phyloP scores from a whole-genome alignment of 371 early-diverging fungal genomes.

The Mucor mucedo region DNA sequence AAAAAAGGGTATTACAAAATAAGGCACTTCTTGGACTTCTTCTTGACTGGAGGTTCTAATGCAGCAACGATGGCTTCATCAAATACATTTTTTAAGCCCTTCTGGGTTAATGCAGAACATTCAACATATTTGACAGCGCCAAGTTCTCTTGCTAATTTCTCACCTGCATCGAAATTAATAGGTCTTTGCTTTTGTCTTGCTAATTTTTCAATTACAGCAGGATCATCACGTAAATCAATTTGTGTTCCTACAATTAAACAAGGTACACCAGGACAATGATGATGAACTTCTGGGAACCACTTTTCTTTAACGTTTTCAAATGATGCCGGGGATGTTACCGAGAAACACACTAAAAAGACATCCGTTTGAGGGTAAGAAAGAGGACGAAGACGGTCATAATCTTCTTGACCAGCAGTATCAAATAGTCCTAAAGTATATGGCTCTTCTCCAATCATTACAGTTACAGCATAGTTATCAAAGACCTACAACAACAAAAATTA shows the following conservation, averaged over 20 bases:
- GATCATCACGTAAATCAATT: constrained; percentile 93
- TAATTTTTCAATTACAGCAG: constrained; percentile 79
- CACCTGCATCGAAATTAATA: constrained; percentile 82
- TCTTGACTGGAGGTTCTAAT: constrained; percentile 87
- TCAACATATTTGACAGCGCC: constrained; percentile 97
- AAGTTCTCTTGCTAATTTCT: constrained; percentile 85
- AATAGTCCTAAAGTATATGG: constrained; percentile 92
- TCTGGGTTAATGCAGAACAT: constrained; percentile 96
- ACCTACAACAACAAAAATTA: constrained; percentile 73
- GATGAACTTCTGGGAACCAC: constrained; percentile 93
- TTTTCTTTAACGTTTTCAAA: constrained; percentile 91
- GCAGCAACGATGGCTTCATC: constrained; percentile 99
- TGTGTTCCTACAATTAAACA: constrained; percentile 97
- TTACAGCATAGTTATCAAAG: constrained; percentile 99
- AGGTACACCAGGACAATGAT: constrained; percentile 97
- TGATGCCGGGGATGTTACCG: constrained; percentile 93
- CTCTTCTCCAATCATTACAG: constrained; percentile 96
- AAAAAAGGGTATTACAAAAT: constrained; percentile 58
- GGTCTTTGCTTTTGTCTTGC: constrained; percentile 85
- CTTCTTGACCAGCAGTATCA: constrained; percentile 98
- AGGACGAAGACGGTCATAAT: constrained; percentile 97
- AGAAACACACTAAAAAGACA: constrained; percentile 96
- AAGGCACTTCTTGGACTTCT: constrained; percentile 79
- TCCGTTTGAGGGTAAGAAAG: constrained; percentile 94
- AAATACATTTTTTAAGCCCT: constrained; percentile 97